These are phyloP conservation scores for Thraustochytrium striatum DNA, from an alignment of 352 stramenopile species.

Conservation along the genomic window DNA sequence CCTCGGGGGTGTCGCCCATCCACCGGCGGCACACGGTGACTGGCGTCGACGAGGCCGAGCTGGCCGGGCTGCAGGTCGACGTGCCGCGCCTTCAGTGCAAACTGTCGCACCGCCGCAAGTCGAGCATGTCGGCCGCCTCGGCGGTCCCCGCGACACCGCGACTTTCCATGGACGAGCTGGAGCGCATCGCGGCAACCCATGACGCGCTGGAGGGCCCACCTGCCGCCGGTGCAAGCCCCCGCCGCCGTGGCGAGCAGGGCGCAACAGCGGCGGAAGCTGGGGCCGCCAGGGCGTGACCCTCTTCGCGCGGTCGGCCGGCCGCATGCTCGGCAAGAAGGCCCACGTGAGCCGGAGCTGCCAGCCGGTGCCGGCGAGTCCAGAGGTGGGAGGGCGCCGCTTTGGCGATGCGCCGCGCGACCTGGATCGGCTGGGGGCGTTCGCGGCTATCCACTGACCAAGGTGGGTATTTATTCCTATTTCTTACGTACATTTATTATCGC, in stretches of 20 bases:
- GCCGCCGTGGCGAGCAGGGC: background rate
- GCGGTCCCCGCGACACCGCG: too few species aligned
- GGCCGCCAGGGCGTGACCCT: background rate
- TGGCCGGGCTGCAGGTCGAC: too few species aligned
- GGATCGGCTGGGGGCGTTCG: background rate
- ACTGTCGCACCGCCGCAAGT: too few species aligned
- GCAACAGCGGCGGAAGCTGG: background rate
- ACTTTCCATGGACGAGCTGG: too few species aligned
- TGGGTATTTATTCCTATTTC: background rate
- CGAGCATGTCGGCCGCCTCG: too few species aligned
- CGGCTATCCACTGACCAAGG: background rate
- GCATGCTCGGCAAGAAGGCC: background rate
- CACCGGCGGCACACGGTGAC: too few species aligned
- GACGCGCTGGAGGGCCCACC: background rate
- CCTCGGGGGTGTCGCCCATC: too few species aligned
- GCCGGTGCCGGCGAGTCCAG: background rate
- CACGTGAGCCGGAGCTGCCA: background rate
- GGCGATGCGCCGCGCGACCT: background rate
- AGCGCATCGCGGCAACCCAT: too few species aligned
- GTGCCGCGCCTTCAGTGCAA: too few species aligned
- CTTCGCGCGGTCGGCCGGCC: too few species aligned
- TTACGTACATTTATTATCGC: background rate
- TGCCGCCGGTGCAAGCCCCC: background rate
- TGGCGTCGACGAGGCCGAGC: too few species aligned
- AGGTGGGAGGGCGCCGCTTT: background rate